Evolutionary conservation across 2,329 filamentous ascomycete genomes (phyloP).

Genomic region (Pseudogymnoascus sp.): DNA sequence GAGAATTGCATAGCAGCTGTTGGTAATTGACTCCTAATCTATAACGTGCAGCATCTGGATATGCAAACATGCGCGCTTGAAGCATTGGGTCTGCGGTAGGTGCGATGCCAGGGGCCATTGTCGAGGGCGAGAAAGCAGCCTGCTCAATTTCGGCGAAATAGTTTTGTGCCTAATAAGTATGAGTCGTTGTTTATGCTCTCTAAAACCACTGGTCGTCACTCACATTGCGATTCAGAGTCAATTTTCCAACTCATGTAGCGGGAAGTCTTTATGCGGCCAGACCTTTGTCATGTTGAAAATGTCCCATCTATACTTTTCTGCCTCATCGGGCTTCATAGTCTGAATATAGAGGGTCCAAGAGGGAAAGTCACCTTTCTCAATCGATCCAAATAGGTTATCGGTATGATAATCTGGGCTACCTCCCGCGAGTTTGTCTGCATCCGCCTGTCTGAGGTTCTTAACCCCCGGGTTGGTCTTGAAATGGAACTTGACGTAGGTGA

Average conservation of each 20-base stretch:
- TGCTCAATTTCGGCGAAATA: constrained; percentile 61
- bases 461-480: constrained; percentile 43
- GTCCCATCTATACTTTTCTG: constrained; percentile 36
- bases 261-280: constrained; percentile 42
- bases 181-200: constrained; percentile 34
- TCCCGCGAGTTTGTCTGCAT: constrained; percentile 32
- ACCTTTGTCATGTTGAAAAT: constrained; percentile 47
- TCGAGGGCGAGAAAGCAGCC: constrained; percentile 55
- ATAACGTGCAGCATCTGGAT: constrained; percentile 53
- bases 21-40: constrained; percentile 49
- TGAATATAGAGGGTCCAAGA: constrained; percentile 48
- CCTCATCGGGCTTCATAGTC: constrained; percentile 40
- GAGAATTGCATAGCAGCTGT: constrained; percentile 39
- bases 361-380: constrained; percentile 42
- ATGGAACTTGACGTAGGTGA: constrained; percentile 46
- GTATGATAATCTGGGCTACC: constrained; percentile 40
- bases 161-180: constrained; percentile 30
- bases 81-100: constrained; percentile 60
- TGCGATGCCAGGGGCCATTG: constrained; percentile 57
- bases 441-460: constrained; percentile 42
- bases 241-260: constrained; percentile 40
- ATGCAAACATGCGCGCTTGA: constrained; percentile 60
- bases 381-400: constrained; percentile 45
- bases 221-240: constrained; percentile 40
- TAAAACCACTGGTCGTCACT: not conserved